Conservation (phyloP, 2,329 filamentous ascomycete species). For the Calonectria hongkongensis region DNA sequence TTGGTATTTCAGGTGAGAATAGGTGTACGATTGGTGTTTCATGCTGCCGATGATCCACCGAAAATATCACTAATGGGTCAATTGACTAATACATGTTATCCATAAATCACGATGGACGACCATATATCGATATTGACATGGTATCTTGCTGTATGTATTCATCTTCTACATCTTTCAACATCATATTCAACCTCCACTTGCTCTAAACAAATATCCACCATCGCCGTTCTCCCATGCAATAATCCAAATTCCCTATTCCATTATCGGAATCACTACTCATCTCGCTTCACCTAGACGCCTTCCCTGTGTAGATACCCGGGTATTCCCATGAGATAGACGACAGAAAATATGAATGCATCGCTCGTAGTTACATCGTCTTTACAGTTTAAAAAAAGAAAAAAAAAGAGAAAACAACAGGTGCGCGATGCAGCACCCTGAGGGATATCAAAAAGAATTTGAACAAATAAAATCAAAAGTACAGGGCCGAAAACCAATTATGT, state of each 20-base stretch:
- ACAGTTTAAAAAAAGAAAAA: slow-evolving; percentile 36
- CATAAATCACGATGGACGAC: background rate
- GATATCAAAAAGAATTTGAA: slow-evolving; percentile 51
- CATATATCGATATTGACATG: background rate
- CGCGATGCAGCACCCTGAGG: slow-evolving; percentile 41
- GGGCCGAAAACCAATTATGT: slow-evolving; percentile 15
- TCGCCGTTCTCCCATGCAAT: slow-evolving; percentile 33
- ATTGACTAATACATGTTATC: background rate
- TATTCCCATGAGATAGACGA: slow-evolving; percentile 37
- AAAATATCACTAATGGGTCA: no score
- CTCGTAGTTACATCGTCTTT: slow-evolving; percentile 34
- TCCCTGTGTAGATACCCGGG: slow-evolving; percentile 52
- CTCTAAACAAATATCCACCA: slow-evolving; percentile 23
- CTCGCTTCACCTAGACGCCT: slow-evolving; percentile 48
- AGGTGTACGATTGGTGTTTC: no score
- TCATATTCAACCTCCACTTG: background rate
- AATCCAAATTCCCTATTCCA: slow-evolving; percentile 29
- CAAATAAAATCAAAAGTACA: slow-evolving; percentile 30
- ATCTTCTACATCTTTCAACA: background rate
- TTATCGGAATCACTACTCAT: background rate
- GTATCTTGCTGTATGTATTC: slow-evolving; percentile 14
- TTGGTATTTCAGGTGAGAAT: background rate
- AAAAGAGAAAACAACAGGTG: slow-evolving; percentile 38
- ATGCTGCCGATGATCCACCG: no score
- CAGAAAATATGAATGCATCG: slow-evolving; percentile 50